Percentiles rank a stretch among this genome's conserved stretches.
Conservation (phyloP, 192 early-diverging fungal species). For the Mortierella antarctica region DNA sequence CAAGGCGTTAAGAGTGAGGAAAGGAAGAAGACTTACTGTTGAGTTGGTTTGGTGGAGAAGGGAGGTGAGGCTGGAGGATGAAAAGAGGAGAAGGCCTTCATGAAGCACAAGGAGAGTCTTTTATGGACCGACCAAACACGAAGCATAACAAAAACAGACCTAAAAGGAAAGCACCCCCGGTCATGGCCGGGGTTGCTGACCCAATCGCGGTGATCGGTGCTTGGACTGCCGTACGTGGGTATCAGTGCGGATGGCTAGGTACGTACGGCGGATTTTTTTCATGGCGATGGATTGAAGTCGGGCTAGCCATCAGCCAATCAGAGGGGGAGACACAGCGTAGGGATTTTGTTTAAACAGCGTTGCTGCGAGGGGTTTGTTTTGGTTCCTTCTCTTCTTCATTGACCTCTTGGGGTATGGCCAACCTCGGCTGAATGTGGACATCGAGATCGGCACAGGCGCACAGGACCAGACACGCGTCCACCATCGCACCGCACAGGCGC, state of each 20-base stretch:
- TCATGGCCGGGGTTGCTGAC: not conserved
- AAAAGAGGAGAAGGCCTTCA: not conserved
- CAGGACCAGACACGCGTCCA: no score
- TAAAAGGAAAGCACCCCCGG: constrained; percentile 20
- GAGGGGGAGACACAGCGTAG: not conserved
- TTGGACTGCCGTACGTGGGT: no score
- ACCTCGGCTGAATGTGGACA: not conserved
- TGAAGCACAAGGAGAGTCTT: not conserved
- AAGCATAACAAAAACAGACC: not conserved
- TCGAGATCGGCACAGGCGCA: not conserved
- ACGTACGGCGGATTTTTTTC: no score
- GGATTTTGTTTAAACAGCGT: not conserved
- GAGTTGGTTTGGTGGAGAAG: not conserved
- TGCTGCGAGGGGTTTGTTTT: constrained; percentile 1
- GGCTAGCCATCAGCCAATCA: constrained; percentile 10
- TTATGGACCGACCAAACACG: not conserved
- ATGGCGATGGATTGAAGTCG: constrained; percentile 1
- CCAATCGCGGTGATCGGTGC: not conserved
- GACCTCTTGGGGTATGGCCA: constrained; percentile 40
- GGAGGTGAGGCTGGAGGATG: constrained; percentile 4
- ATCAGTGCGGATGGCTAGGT: no score
- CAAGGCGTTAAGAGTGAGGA: no score
- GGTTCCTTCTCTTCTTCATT: constrained; percentile 52
- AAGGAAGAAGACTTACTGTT: constrained; percentile 17
- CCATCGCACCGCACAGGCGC: no score